Base-by-base conservation (phyloP, 1,284 basidiomycete species). In the Kalmanozyma brasiliensis region DNA sequence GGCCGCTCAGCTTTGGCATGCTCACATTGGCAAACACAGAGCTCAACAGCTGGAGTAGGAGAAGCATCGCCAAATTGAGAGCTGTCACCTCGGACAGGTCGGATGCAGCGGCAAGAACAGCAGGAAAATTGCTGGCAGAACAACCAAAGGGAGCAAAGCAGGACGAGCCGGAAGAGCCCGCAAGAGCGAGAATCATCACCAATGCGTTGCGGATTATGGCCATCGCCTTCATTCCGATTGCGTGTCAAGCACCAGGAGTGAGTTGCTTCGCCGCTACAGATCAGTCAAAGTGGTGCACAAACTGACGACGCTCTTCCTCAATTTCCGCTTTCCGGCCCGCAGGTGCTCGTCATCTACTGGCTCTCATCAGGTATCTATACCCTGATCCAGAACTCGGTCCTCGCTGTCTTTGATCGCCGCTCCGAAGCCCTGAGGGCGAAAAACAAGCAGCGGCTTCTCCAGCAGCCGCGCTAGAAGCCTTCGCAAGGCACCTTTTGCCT, bases 331-430 rank as follows among this genome's bases (percentile, higher is more conserved):
- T 22, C 19, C 34, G 8, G 7, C 29, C n/a, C 23, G 26, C 52
- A 93, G 91, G 87, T 89, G 44, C 85, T 94, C 17, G 85, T 89
- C 41, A 74, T 93, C 17, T 94, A 92, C 79, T 94, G 92, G 92
- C 85, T 90, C 3, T 88, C 91, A 6, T 93, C 91, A 8, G 90
- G 92, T 22, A 82, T 87, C 17, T 91, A 91, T 78, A 92, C 92
- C 33, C 83, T 94, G 20, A 61, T 89, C 16, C 91, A 94, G 79
- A 90, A 90, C 8, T 89, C 89, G 86, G 69, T 86, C n/a, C 85
- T 94, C 29, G 76, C 76, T 46, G 45, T 78, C 32, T 44, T 79
- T 51, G 60, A 77, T 57, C 51, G 74, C 46, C 48, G 69, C 26
- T 52, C 76, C 41, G 51, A 59, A 44, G 56, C 53, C 46, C 35